phyloP scores from a whole-genome alignment of 257 asterid species.

The Mentha longifolia region DNA sequence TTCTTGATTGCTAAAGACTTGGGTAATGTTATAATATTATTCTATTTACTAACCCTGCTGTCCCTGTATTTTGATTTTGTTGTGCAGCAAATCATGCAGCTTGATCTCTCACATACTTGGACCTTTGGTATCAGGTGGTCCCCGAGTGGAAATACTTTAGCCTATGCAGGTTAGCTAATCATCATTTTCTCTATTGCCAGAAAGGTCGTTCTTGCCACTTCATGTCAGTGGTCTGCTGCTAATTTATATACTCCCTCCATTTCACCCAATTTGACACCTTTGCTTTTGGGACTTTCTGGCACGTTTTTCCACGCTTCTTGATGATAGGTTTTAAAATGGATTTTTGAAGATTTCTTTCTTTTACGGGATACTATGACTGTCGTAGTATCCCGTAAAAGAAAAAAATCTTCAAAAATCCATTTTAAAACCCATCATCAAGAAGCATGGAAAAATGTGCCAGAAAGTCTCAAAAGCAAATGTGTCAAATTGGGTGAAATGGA shows the following conservation, averaged over 20 bases:
- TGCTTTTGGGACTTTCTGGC: no score
- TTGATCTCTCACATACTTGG: conserved; percentile 95
- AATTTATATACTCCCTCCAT: background rate
- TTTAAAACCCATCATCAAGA: no score
- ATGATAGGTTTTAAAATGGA: no score
- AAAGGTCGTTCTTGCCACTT: conserved; percentile 21
- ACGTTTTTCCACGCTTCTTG: no score
- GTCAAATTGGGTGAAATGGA: no score
- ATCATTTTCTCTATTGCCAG: conserved; percentile 35
- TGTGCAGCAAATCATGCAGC: conserved; percentile 95
- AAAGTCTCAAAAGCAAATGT: no score
- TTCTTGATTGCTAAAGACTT: conserved; percentile 19
- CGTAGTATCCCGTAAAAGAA: no score
- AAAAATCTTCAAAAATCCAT: no score
- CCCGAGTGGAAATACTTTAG: conserved; percentile 88
- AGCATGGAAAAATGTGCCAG: no score
- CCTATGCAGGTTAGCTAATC: conserved; percentile 82
- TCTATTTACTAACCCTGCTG: conserved; percentile 14
- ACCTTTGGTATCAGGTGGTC: conserved; percentile 98
- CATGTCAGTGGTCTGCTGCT: conserved; percentile 22
- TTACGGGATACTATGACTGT: no score
- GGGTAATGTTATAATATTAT: background rate
- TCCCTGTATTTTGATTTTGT: conserved; percentile 20
- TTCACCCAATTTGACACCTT: no score
- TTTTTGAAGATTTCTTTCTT: no score